Evolutionary conservation across 306 rosid genomes (phyloP).

Genomic region (Prunus mongolica): DNA sequence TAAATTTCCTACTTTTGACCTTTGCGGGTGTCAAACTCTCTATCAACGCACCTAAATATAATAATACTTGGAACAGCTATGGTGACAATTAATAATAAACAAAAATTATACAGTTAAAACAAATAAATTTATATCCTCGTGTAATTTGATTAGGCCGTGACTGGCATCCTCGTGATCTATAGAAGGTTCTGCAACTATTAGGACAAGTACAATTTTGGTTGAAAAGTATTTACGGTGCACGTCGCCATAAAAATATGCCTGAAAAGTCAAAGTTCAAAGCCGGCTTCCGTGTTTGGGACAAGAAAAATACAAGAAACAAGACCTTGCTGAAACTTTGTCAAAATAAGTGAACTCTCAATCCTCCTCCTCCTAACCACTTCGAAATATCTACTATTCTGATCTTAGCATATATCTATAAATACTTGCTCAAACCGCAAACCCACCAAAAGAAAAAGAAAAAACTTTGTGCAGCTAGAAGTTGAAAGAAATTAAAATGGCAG

Average conservation of each 20-base stretch:
- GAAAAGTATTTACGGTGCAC: background rate
- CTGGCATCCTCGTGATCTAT: background rate
- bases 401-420: background rate
- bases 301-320: background rate
- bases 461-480: background rate
- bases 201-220: background rate
- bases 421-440: background rate
- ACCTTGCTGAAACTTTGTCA: background rate
- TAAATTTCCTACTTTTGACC: background rate
- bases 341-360: background rate
- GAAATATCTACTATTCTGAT: background rate
- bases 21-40: background rate
- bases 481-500: slow-evolving; percentile 11
- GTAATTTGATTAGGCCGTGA: background rate
- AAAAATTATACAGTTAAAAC: background rate
- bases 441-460: background rate
- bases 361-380: background rate
- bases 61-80: background rate
- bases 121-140: background rate
- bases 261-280: background rate
- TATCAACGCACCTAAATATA: background rate
- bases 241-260: background rate
- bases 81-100: too few species aligned
- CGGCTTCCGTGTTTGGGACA: background rate
- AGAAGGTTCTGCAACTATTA: background rate